These are phyloP conservation scores for Salvia miltiorrhiza DNA, from an alignment of 257 asterid genomes.

Conservation along the genomic window DNA sequence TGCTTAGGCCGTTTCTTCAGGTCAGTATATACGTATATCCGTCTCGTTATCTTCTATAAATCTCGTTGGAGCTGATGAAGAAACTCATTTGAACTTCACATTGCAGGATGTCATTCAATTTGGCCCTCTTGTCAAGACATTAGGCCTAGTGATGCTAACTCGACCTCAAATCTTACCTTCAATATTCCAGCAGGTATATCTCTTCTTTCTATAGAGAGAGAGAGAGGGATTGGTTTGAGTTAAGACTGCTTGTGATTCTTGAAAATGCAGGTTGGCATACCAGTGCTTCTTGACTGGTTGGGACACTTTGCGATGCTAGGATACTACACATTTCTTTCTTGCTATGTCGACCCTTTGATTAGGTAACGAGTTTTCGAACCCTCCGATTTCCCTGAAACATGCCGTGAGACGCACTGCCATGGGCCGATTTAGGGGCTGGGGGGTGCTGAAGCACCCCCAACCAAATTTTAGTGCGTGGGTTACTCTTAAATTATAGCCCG, in stretches of 20 bases:
- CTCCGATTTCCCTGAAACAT: not conserved
- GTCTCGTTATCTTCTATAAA: not conserved
- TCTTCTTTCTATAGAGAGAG: not conserved
- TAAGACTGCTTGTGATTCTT: constrained; percentile 1
- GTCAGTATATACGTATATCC: constrained; percentile 23
- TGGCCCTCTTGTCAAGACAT: constrained; percentile 85
- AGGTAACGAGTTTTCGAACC: constrained; percentile 40
- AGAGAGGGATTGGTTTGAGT: not conserved
- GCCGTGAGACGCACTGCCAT: not conserved
- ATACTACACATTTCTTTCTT: constrained; percentile 73
- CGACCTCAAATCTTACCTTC: constrained; percentile 75
- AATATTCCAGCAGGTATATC: constrained; percentile 71
- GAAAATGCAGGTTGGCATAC: constrained; percentile 69
- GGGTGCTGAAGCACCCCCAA: too few species aligned
- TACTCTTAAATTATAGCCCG: too few species aligned
- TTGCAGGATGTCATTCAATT: constrained; percentile 91
- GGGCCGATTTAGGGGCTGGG: too few species aligned
- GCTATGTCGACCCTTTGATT: constrained; percentile 58
- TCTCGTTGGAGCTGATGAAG: constrained; percentile 4
- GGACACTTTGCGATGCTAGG: constrained; percentile 91
- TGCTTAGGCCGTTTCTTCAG: constrained; percentile 98
- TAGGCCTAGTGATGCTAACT: constrained; percentile 75
- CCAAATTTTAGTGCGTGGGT: too few species aligned
- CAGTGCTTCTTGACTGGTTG: constrained; percentile 79
- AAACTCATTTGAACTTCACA: not conserved